Base-by-base conservation (phyloP, 257 asterid species). In the Asclepias syriaca region DNA sequence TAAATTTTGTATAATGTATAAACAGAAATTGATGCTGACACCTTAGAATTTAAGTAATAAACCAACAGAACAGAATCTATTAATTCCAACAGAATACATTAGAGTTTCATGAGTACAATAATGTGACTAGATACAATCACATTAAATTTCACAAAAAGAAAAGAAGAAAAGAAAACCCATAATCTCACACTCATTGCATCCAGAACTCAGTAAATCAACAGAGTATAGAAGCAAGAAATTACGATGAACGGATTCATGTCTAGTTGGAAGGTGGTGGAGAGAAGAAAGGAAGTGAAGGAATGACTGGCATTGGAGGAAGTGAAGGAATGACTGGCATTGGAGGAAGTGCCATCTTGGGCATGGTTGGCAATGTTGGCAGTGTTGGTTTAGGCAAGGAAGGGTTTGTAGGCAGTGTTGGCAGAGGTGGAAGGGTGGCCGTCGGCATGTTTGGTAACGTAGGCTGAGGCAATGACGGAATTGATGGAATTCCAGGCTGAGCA, bases 331-430 rank as follows among this genome's bases (percentile, higher is more conserved):
- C 65, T 0, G 81, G 79, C 56, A 79, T 45, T 5, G 86, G 84
- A 3, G 82, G 79, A 48, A 74, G n/a, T 0, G 77, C 61, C 9
- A 34, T 61, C 75, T 75, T 78, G 11, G 85, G 85, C 37, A 72
- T 63, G 22, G 71, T 58, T 1, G 84, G 81, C 73, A 74, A 43
- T 43, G 48, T 43, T 43, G 48, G 48, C 8, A 43, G 48, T 8
- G 48, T 9, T 43, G 48, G 2, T 29, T 56, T 56, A 51, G 85
- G 74, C 43, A 67, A 27, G 5, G 40, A 2, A 1, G 71, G 72
- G 6, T 48, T 18, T 5, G 54, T 56, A 18, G 71, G 72, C 54
- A 71, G 8, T 14, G 71, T 7, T 14, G 81, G 81, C 57, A 58
- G 55, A 27, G 74, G 69, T 3, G 39, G 39, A 19, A 58, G 6